Conservation (phyloP, 306 rosid genomes). For the Echinosophora koreensis region DNA sequence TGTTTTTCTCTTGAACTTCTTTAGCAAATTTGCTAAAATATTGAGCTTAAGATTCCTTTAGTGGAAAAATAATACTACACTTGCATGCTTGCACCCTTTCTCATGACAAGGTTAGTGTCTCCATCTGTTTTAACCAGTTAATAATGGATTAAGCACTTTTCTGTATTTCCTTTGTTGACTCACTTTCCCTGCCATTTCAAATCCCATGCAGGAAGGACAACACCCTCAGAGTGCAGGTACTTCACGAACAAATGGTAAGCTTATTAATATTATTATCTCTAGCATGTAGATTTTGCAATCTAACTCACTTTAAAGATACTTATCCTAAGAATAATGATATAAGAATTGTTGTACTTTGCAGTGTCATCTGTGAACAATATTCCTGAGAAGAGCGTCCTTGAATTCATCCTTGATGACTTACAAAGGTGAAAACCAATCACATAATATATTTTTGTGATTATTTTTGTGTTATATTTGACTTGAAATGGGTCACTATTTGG, state of each 20-base stretch:
- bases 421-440: constrained; percentile 40
- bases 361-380: not conserved
- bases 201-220: constrained; percentile 28
- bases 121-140: not conserved
- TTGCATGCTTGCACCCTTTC: not conserved
- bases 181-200: not conserved
- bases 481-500: not conserved
- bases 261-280: constrained; percentile 35
- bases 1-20: too few species aligned
- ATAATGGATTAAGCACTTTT: not conserved
- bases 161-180: not conserved
- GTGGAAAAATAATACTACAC: not conserved
- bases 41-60: not conserved
- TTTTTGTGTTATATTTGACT: constrained; percentile 3
- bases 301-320: too few species aligned
- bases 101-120: not conserved
- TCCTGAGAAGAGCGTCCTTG: constrained; percentile 14
- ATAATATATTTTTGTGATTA: not conserved
- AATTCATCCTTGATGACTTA: constrained; percentile 2
- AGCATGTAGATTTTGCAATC: not conserved
- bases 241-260: constrained; percentile 38
- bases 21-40: not conserved
- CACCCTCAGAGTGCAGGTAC: not conserved
- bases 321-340: too few species aligned
- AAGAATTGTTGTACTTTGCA: constrained; percentile 23